These are phyloP conservation scores for Lobosporangium transversale DNA, from an alignment of 192 early-diverging fungal genomes.

Conservation along the genomic window DNA sequence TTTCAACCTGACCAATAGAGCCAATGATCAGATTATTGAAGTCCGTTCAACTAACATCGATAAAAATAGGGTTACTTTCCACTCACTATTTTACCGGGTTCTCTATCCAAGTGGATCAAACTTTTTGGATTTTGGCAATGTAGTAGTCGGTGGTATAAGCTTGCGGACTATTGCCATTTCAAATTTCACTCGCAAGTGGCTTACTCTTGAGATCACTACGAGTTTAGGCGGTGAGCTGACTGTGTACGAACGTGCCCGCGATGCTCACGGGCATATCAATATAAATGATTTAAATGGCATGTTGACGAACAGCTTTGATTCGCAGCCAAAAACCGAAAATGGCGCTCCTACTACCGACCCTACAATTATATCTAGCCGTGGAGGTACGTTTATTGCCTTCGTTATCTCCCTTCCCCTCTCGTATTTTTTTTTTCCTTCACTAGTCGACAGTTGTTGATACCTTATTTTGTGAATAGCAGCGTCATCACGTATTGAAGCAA, in stretches of 20 bases:
- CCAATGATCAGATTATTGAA: constrained; percentile 91
- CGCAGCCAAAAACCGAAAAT: not conserved
- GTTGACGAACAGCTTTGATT: constrained; percentile 2
- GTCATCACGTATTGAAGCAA: not conserved
- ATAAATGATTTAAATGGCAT: constrained; percentile 5
- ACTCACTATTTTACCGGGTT: constrained; percentile 95
- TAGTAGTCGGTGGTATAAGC: constrained; percentile 82
- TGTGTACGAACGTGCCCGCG: constrained; percentile 51
- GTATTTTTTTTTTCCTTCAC: not conserved
- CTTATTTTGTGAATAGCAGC: not conserved
- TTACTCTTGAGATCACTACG: constrained; percentile 57
- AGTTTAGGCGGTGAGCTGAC: constrained; percentile 53
- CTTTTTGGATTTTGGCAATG: constrained; percentile 94
- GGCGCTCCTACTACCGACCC: not conserved
- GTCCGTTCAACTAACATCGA: constrained; percentile 95
- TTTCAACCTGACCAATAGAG: constrained; percentile 87
- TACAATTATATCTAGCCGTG: constrained; percentile 10
- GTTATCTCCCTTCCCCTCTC: not conserved
- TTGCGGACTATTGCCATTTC: constrained; percentile 85
- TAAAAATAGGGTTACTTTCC: constrained; percentile 95
- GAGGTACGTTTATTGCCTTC: constrained; percentile 8
- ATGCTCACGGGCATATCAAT: constrained; percentile 30
- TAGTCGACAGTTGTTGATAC: not conserved
- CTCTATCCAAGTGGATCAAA: constrained; percentile 88
- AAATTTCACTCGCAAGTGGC: constrained; percentile 76